Percentiles rank a stretch among this genome's conserved stretches.
These are phyloP conservation scores for Cytospora piceae DNA, from an alignment of 2,329 filamentous ascomycete genomes.

Conservation along the genomic window DNA sequence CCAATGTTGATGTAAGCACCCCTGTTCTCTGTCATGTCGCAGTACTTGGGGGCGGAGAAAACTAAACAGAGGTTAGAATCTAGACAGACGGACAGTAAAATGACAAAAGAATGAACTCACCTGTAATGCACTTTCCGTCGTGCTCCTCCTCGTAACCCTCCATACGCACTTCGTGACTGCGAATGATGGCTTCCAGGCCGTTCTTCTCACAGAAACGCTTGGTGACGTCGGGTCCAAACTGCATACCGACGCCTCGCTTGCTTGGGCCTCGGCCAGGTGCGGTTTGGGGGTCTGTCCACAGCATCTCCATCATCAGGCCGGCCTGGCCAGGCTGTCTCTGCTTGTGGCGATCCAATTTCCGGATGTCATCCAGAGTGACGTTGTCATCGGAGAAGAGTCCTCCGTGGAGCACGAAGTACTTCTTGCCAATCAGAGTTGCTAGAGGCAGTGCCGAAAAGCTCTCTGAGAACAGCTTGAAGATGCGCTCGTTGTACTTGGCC, in stretches of 20 bases:
- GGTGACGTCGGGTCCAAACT: conserved; percentile 96
- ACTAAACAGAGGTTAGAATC: conserved; percentile 55
- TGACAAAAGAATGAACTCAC: conserved; percentile 48
- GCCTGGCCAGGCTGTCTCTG: conserved; percentile 92
- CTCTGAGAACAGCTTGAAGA: conserved; percentile 97
- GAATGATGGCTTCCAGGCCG: conserved; percentile 89
- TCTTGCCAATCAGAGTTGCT: conserved; percentile 87
- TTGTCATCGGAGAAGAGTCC: conserved; percentile 97
- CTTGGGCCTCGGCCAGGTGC: conserved; percentile 86
- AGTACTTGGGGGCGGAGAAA: conserved; percentile 97
- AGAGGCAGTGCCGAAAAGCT: conserved; percentile 93
- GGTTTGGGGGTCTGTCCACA: conserved; percentile 96
- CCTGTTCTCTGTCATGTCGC: conserved; percentile 96
- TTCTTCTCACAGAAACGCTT: conserved; percentile 97
- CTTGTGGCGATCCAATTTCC: conserved; percentile 86
- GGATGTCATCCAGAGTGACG: conserved; percentile 87
- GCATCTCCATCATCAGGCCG: conserved; percentile 99
- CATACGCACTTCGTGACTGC: conserved; percentile 98
- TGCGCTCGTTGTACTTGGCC: conserved; percentile 92
- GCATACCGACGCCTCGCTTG: conserved; percentile 94
- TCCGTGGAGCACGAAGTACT: conserved; percentile 91
- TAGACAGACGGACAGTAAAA: conserved; percentile 9
- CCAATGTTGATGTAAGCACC: conserved; percentile 98
- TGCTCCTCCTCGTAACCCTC: conserved; percentile 99
- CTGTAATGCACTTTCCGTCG: conserved; percentile 91